Percentiles rank a stretch among this genome's conserved stretches.
Evolutionary conservation across 345 rosid genomes (phyloP).

Genomic region (Gossypium raimondii): DNA sequence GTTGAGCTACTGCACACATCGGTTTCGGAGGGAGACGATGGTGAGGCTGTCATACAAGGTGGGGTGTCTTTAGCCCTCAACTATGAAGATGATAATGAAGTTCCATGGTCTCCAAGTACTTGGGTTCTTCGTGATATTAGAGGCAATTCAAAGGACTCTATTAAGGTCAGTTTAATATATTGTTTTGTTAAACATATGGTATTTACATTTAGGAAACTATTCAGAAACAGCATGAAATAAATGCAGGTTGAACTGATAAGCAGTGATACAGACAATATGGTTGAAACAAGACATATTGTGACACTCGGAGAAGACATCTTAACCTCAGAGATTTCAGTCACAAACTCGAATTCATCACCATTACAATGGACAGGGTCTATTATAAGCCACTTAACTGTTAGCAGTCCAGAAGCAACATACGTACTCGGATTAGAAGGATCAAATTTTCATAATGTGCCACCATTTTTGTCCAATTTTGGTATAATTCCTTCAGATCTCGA

Average conservation of each 20-base stretch:
- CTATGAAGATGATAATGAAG: constrained; percentile 34
- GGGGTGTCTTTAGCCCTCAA: constrained; percentile 57
- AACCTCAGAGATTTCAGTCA: constrained; percentile 50
- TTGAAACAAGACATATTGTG: constrained; percentile 51
- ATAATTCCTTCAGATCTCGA: constrained; percentile 43
- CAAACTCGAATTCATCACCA: constrained; percentile 42
- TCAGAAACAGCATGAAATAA: neutral
- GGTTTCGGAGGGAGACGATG: constrained; percentile 54
- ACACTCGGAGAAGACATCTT: constrained; percentile 46
- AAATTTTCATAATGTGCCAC: constrained; percentile 39
- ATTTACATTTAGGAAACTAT: neutral
- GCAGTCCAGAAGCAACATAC: constrained; percentile 83
- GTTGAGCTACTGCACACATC: constrained; percentile 75
- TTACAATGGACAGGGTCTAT: constrained; percentile 46
- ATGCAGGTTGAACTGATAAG: constrained; percentile 64
- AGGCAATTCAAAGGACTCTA: constrained; percentile 51
- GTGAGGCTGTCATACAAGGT: constrained; percentile 57
- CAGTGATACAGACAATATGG: constrained; percentile 37
- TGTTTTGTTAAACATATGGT: neutral
- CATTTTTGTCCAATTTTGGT: constrained; percentile 33
- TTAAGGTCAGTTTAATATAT: constrained; percentile 35
- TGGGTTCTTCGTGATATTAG: constrained; percentile 54
- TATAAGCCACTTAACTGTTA: constrained; percentile 67
- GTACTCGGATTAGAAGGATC: constrained; percentile 73
- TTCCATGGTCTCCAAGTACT: constrained; percentile 40